Conservation (phyloP, 352 stramenopile genomes). For the Globisporangium nodosum region DNA sequence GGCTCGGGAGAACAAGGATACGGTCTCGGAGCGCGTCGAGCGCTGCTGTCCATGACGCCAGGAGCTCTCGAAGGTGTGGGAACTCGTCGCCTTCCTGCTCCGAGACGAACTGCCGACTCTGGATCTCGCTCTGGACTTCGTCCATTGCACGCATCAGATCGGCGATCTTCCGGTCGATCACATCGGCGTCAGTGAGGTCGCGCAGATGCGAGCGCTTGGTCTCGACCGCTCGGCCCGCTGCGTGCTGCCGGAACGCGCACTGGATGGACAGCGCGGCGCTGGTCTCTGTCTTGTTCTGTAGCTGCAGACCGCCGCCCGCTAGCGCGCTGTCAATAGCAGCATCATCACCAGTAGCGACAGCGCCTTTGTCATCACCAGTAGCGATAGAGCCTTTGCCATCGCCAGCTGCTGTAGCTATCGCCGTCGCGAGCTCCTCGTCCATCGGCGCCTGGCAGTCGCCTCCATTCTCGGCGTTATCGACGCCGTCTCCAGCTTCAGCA, state of each 20-base stretch:
- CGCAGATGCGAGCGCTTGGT: conserved; percentile 22
- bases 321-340: neutral
- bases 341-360: neutral
- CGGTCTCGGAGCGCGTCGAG: conserved; percentile 27
- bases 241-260: conserved; percentile 37
- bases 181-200: conserved; percentile 20
- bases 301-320: neutral
- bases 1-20: conserved; percentile 27
- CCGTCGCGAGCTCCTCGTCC: neutral
- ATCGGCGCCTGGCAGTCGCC: neutral
- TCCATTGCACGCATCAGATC: conserved; percentile 33
- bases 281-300: neutral
- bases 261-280: conserved; percentile 37
- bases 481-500: neutral
- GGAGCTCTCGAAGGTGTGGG: conserved; percentile 27
- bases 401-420: neutral
- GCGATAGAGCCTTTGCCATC: neutral
- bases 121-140: conserved; percentile 40
- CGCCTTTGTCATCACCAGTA: neutral
- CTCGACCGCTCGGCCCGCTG: conserved; percentile 24
- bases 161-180: conserved; percentile 31
- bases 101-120: conserved; percentile 20
- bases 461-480: neutral
- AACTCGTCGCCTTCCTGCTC: conserved; percentile 24
- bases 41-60: conserved; percentile 21